Evolutionary conservation across 495 filamentous ascomycete species (phyloP).

Genomic region (Ascodesmis nigricans): DNA sequence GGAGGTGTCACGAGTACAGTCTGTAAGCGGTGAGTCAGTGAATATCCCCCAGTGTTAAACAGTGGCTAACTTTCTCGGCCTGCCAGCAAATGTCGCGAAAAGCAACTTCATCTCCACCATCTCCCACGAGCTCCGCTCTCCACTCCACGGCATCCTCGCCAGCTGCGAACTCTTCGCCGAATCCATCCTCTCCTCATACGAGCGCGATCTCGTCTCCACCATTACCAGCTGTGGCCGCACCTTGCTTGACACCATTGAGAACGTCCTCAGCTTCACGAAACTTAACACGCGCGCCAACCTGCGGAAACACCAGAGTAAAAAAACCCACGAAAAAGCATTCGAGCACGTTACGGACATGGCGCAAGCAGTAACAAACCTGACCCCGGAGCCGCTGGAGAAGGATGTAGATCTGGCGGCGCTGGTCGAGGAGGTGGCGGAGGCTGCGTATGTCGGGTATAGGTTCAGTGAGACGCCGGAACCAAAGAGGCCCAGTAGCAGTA

Average conservation of each 20-base stretch:
- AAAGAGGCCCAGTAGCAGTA: background rate
- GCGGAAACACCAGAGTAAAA: background rate
- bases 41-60: conserved; percentile 1
- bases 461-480: too few species aligned
- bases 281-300: conserved; percentile 26
- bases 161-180: conserved; percentile 23
- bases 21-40: conserved; percentile 22
- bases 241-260: conserved; percentile 53
- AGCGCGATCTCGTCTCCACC: conserved; percentile 40
- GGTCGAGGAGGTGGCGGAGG: conserved; percentile 4
- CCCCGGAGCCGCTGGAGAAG: background rate
- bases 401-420: conserved; percentile 2
- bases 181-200: conserved; percentile 19
- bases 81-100: conserved; percentile 18
- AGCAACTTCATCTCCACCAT: conserved; percentile 24
- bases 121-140: conserved; percentile 25
- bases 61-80: conserved; percentile 9
- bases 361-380: background rate
- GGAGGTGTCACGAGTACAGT: conserved; percentile 23
- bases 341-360: background rate
- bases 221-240: conserved; percentile 51
- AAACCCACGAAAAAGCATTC: background rate
- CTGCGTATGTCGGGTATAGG: conserved; percentile 1
- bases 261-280: conserved; percentile 44
- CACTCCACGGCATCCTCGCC: conserved; percentile 25